A percentile compares a stretch with the other conserved stretches of the same genome.
phyloP scores from a whole-genome alignment of 179 eudicot species.

The Beta macrorhiza region DNA sequence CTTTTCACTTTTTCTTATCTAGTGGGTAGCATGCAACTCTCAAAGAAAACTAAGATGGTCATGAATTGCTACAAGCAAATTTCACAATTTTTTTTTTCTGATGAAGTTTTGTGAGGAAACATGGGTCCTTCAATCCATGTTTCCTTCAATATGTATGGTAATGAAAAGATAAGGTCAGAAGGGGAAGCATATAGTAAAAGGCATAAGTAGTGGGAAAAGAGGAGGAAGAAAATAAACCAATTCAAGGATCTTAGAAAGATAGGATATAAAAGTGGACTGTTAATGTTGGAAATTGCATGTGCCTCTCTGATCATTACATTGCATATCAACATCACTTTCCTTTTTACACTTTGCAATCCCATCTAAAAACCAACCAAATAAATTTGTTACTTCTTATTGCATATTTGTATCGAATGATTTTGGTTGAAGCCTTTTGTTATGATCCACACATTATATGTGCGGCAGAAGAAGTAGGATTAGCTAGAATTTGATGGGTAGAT shows the following conservation, averaged over 20 bases:
- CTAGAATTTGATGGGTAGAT: no score
- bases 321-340: slow-evolving; percentile 13
- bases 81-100: not conserved
- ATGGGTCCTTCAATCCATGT: no score
- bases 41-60: not conserved
- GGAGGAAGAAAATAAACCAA: not conserved
- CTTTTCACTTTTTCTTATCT: not conserved
- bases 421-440: no score
- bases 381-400: no score
- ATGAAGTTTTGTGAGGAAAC: not conserved
- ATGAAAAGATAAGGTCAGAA: not conserved
- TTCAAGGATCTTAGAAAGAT: not conserved
- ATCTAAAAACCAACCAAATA: no score
- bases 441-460: no score
- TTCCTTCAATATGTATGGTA: not conserved
- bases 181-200: slow-evolving; percentile 1
- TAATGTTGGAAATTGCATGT: slow-evolving; percentile 15
- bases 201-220: not conserved
- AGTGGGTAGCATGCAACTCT: not conserved
- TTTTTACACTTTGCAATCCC: slow-evolving; percentile 1
- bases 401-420: no score
- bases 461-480: no score
- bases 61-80: not conserved
- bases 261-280: not conserved
- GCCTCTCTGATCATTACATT: slow-evolving; percentile 10